A percentile compares a stretch with the other conserved stretches of the same genome.
phyloP scores from a whole-genome alignment of 2,329 filamentous ascomycete genomes.

The Penicillium occitanis region DNA sequence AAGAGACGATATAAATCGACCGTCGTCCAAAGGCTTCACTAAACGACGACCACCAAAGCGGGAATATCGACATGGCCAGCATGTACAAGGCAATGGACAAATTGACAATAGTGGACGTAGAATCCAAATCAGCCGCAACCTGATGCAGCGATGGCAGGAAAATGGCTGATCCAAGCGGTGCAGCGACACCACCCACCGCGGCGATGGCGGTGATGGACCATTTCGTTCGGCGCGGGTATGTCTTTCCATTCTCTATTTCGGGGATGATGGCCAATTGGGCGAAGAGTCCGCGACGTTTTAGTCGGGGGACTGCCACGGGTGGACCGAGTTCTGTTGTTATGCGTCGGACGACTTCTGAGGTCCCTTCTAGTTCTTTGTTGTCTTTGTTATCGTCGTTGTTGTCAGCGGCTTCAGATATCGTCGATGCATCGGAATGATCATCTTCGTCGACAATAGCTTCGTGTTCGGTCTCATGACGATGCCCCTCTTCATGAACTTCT shows the following conservation, averaged over 20 bases:
- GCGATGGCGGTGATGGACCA: conserved; percentile 81
- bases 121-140: conserved; percentile 62
- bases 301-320: conserved; percentile 51
- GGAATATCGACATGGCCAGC: conserved; percentile 79
- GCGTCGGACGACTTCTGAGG: conserved; percentile 19
- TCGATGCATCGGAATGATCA: conserved; percentile 18
- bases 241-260: conserved; percentile 73
- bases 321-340: conserved; percentile 32
- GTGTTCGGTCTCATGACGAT: background rate
- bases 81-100: conserved; percentile 77
- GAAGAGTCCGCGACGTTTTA: conserved; percentile 68
- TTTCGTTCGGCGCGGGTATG: conserved; percentile 73
- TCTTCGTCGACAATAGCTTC: background rate
- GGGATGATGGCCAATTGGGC: conserved; percentile 69
- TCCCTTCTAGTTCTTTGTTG: conserved; percentile 23
- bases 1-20: conserved; percentile 75
- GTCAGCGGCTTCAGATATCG: background rate
- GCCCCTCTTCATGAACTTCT: background rate
- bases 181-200: conserved; percentile 71
- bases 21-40: conserved; percentile 70
- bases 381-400: conserved; percentile 22
- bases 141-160: conserved; percentile 72
- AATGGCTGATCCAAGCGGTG: conserved; percentile 80
- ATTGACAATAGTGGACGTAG: conserved; percentile 67
- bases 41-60: conserved; percentile 83